phyloP scores from a whole-genome alignment of 257 asterid genomes.

The Przewalskia tangutica region DNA sequence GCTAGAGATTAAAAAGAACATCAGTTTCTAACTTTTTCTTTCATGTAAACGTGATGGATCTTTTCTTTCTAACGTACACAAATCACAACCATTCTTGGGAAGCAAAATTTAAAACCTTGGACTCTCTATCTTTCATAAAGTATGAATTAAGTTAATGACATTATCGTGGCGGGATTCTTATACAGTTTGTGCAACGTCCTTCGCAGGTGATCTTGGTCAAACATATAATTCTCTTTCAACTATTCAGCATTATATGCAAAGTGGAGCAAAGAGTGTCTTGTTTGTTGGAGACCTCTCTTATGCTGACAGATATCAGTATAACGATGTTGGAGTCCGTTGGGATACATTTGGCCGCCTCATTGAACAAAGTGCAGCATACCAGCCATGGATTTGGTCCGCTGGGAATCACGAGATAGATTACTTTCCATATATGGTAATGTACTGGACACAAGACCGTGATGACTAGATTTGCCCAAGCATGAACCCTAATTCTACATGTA shows the following conservation, averaged over 20 bases:
- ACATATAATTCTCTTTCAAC: constrained; percentile 93
- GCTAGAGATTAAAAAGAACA: background rate
- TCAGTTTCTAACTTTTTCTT: background rate
- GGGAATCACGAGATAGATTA: constrained; percentile 97
- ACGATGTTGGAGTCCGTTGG: constrained; percentile 95
- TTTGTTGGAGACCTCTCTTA: constrained; percentile 96
- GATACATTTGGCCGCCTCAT: constrained; percentile 88
- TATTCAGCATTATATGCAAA: constrained; percentile 60
- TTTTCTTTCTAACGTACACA: background rate
- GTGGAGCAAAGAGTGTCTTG: constrained; percentile 68
- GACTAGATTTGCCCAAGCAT: too few species aligned
- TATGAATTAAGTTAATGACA: background rate
- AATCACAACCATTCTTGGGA: background rate
- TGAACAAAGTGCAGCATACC: constrained; percentile 81
- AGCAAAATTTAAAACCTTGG: background rate
- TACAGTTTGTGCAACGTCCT: background rate
- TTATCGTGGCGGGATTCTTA: background rate
- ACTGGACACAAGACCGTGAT: too few species aligned
- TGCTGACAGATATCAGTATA: constrained; percentile 80
- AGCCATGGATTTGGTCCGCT: constrained; percentile 91
- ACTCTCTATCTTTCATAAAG: background rate
- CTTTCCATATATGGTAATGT: constrained; percentile 75
- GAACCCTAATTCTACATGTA: too few species aligned
- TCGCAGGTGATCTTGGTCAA: constrained; percentile 96
- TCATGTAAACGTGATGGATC: background rate